phyloP scores from a whole-genome alignment of 352 stramenopile species.

The Phytophthora macrochlamydospora region DNA sequence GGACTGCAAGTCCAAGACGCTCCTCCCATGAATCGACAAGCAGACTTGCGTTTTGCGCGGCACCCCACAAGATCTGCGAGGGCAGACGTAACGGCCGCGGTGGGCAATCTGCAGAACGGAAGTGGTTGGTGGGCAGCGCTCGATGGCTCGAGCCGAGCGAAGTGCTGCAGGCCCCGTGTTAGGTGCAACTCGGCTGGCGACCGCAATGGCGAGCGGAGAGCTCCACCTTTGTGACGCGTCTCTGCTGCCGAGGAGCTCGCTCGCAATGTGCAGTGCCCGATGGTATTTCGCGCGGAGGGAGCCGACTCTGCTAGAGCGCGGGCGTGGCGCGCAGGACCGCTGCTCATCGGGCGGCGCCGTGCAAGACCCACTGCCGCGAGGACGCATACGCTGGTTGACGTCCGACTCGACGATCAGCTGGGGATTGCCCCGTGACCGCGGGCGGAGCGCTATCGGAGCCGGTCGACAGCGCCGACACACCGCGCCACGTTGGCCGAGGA shows the following conservation, averaged over 20 bases:
- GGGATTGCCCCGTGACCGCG: background rate
- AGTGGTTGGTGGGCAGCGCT: background rate
- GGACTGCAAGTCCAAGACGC: too few species aligned
- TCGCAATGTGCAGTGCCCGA: background rate
- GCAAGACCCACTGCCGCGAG: background rate
- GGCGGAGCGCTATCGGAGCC: background rate
- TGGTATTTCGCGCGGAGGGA: background rate
- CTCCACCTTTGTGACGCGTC: background rate
- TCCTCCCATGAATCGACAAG: too few species aligned
- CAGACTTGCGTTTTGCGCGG: too few species aligned
- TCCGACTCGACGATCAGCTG: background rate
- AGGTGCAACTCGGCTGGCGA: background rate
- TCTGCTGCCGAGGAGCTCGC: background rate
- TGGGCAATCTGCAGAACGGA: background rate
- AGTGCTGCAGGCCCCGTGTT: background rate
- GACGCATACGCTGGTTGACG: constrained; percentile 1
- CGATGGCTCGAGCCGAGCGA: background rate
- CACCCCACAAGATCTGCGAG: too few species aligned
- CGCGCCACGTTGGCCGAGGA: background rate
- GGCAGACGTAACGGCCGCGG: too few species aligned
- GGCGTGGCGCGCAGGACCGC: background rate
- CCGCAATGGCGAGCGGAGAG: background rate
- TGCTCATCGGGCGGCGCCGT: background rate
- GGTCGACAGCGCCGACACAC: too few species aligned
- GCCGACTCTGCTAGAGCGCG: background rate